phyloP scores from a whole-genome alignment of 2,329 filamentous ascomycete species.

The Metarhizium brunneum region DNA sequence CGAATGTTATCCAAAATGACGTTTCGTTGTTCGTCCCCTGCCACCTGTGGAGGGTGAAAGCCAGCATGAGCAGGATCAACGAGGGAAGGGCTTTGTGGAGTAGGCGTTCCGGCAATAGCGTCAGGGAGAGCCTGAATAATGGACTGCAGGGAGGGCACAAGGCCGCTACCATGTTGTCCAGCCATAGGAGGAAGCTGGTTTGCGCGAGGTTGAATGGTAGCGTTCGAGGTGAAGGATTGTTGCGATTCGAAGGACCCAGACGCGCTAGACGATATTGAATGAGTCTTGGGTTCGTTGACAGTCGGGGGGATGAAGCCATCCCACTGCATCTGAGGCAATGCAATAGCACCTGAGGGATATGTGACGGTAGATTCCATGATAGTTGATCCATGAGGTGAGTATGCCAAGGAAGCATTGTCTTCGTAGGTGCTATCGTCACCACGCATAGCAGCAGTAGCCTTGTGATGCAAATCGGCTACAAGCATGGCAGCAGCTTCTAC shows the following conservation, averaged over 20 bases:
- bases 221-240: slow-evolving; percentile 50
- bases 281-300: slow-evolving; percentile 62
- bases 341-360: slow-evolving; percentile 70
- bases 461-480: slow-evolving; percentile 96
- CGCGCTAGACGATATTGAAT: slow-evolving; percentile 59
- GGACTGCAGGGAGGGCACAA: slow-evolving; percentile 59
- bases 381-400: slow-evolving; percentile 60
- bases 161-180: slow-evolving; percentile 50
- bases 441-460: slow-evolving; percentile 67
- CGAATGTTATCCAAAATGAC: slow-evolving; percentile 81
- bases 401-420: slow-evolving; percentile 53
- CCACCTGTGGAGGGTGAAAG: slow-evolving; percentile 68
- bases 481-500: slow-evolving; percentile 97
- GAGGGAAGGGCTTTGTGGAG: slow-evolving; percentile 66
- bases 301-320: slow-evolving; percentile 72
- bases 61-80: slow-evolving; percentile 55
- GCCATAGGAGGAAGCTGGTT: slow-evolving; percentile 60
- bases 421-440: slow-evolving; percentile 47
- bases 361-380: slow-evolving; percentile 70
- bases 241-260: slow-evolving; percentile 61
- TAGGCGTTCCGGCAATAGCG: slow-evolving; percentile 60
- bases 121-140: slow-evolving; percentile 64
- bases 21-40: slow-evolving; percentile 76
- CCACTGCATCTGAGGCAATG: slow-evolving; percentile 83
- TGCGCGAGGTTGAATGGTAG: slow-evolving; percentile 46